Evolutionary conservation across 1,284 basidiomycete species (phyloP), one percentile per base, ranked within the genome.

Genomic region (Ceratobasidium sp.): DNA sequence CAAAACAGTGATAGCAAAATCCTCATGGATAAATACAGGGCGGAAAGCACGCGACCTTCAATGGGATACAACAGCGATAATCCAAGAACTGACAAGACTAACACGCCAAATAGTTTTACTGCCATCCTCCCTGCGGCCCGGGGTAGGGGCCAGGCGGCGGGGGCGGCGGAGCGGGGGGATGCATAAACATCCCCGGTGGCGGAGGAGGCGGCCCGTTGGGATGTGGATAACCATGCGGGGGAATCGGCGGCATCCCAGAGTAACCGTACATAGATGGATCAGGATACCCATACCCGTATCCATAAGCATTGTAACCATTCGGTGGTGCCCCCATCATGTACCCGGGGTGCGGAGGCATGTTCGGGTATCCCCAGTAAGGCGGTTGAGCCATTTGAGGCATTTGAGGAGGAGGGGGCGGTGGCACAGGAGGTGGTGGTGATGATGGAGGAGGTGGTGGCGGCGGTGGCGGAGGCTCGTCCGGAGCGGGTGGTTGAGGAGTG

Each of bases 281-380:
- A 22, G 41, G 51, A 29, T 69, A 69, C n/a, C 66, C 66, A 29
- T 69, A 69, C 15, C 44, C 36, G 11, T 57, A 56, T 4, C 66
- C 53, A 48, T 69, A 69, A 36, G 27, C 33, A 5, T 53, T 56
- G 50, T 72, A 72, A 24, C 44, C 56, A 8, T 59, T 47, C 31
- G 44, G 51, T 9, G 66, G 41, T 17, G 41, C 41, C 51, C 50
- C 64, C 33, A 56, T 67, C 9, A 51, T 50, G 36, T 67, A 72
- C 5, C 67, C 67, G 15, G 54, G 53, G 45, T 67, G 53, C 8
- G 36, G 27, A 22, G 53, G 57, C 56, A 72, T 72, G 17, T 45
- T 47, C 33, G 67, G 67, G 22, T 72, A 72, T n/a, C 67, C 67
- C 67, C 56, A 72, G 57, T 60, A 72, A 22, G 67, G 57, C 60